A percentile compares a stretch with the other conserved stretches of the same genome.
Evolutionary conservation across 192 early-diverging fungal species (phyloP).

Genomic region (Jimgerdemannia flammicorona): DNA sequence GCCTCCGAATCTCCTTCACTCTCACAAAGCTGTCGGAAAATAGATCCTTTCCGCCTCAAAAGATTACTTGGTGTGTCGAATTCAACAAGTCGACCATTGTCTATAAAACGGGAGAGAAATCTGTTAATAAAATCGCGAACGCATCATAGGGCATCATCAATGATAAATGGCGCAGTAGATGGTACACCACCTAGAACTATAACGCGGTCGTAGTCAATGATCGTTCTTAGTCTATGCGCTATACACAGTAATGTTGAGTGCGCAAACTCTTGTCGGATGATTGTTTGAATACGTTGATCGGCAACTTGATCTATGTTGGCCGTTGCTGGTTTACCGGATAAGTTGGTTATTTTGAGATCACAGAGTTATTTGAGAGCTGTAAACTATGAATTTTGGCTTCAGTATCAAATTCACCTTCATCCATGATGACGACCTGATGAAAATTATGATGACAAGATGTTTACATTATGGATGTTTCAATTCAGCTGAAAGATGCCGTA

Average conservation of each 20-base stretch:
- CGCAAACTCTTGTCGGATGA: constrained; percentile 73
- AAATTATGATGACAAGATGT: not conserved
- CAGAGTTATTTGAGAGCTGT: no score
- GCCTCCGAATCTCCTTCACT: no score
- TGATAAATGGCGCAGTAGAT: no score
- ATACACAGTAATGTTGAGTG: constrained; percentile 79
- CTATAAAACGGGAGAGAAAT: no score
- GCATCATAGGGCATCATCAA: no score
- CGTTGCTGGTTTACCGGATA: constrained; percentile 50
- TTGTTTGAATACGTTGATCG: constrained; percentile 77
- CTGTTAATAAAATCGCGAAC: no score
- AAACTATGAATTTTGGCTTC: no score
- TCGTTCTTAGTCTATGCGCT: constrained; percentile 81
- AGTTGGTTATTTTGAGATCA: no score
- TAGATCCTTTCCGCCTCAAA: no score
- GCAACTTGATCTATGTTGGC: constrained; percentile 83
- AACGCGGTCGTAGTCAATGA: constrained; percentile 69
- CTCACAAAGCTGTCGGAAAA: no score
- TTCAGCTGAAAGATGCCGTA: not conserved
- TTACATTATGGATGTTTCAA: not conserved
- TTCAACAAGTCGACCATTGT: no score
- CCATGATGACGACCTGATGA: constrained; percentile 38
- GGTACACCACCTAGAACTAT: constrained; percentile 36
- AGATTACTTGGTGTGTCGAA: no score
- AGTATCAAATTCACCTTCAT: constrained; percentile 20